Evolutionary conservation across 192 early-diverging fungal species (phyloP).

Genomic region (Coemansia sp.): DNA sequence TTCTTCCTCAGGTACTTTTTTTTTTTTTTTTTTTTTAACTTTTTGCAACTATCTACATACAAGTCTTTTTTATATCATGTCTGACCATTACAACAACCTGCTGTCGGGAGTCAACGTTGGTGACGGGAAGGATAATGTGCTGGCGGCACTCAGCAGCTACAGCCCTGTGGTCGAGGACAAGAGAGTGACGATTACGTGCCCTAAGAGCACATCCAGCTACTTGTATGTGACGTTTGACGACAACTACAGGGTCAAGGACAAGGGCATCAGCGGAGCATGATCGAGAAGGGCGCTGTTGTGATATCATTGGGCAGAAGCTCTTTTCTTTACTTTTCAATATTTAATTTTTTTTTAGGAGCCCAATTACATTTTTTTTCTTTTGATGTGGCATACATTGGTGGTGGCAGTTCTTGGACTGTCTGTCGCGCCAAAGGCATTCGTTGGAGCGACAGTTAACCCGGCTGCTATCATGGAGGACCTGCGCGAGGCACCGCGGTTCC

Average conservation of each 20-base stretch:
- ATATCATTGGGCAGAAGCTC: not conserved
- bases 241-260: slow-evolving; percentile 2
- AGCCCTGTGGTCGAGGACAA: slow-evolving; percentile 8
- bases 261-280: not conserved
- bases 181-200: slow-evolving; percentile 21
- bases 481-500: slow-evolving; percentile 38
- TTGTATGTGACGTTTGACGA: slow-evolving; percentile 17
- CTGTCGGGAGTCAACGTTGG: slow-evolving; percentile 15
- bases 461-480: slow-evolving; percentile 43
- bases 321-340: not conserved
- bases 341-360: not conserved
- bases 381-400: not conserved
- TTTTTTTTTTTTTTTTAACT: not conserved
- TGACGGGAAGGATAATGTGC: slow-evolving; percentile 13
- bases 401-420: slow-evolving; percentile 1
- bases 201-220: slow-evolving; percentile 5
- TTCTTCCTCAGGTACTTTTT: no score
- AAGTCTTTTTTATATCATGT: slow-evolving; percentile 8
- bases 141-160: slow-evolving; percentile 4
- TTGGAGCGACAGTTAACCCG: slow-evolving; percentile 18
- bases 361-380: not conserved
- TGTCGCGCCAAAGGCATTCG: not conserved
- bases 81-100: slow-evolving; percentile 10
- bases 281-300: not conserved
- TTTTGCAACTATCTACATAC: not conserved